phyloP scores from a whole-genome alignment of 371 early-diverging fungal genomes.

The Mucor piriformis region DNA sequence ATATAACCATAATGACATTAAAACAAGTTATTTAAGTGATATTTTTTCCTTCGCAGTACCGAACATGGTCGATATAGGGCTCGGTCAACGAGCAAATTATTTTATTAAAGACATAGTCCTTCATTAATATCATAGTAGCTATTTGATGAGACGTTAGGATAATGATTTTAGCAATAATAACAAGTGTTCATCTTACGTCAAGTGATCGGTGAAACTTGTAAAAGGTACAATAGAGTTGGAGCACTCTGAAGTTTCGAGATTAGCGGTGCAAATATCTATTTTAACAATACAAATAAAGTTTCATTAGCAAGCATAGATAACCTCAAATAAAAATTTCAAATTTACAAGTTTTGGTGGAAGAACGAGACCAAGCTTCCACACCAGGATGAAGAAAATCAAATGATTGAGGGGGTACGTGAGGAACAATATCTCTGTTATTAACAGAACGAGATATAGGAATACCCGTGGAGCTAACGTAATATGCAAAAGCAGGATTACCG shows the following conservation, averaged over 20 bases:
- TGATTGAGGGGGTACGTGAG: constrained; percentile 41
- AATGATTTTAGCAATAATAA: not conserved
- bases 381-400: constrained; percentile 50
- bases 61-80: too few species aligned
- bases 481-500: constrained; percentile 52
- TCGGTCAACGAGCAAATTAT: too few species aligned
- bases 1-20: too few species aligned
- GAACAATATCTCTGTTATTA: constrained; percentile 43
- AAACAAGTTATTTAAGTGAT: too few species aligned
- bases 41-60: too few species aligned
- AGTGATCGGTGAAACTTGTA: constrained; percentile 23
- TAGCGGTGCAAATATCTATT: constrained; percentile 17
- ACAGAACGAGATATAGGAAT: constrained; percentile 44
- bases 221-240: constrained; percentile 31
- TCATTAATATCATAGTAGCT: constrained; percentile 23
- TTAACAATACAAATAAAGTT: not conserved
- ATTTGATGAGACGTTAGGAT: not conserved
- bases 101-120: constrained; percentile 8
- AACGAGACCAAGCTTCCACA: constrained; percentile 49
- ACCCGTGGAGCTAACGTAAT: constrained; percentile 31
- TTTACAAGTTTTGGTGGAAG: constrained; percentile 12
- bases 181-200: constrained; percentile 7
- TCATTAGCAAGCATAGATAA: too few species aligned
- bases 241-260: constrained; percentile 16
- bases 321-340: too few species aligned